A percentile compares a stretch with the other conserved stretches of the same genome.
Conservation (phyloP, 75 land plant genomes). For the Selaginella tamariscina region DNA sequence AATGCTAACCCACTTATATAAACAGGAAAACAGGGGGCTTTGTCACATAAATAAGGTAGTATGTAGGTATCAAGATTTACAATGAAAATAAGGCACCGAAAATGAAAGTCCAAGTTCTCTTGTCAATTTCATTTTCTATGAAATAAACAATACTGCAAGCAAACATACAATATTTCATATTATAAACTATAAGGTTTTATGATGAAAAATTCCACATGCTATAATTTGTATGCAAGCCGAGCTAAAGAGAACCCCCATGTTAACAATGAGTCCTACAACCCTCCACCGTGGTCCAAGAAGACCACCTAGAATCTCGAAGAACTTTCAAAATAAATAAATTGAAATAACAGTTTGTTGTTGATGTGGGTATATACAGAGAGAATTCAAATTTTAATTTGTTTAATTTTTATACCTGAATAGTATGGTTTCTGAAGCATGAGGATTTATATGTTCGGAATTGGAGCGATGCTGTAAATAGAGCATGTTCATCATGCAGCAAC, state of each 20-base stretch:
- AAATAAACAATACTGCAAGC: constrained; percentile 2
- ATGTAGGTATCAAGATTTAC: not conserved
- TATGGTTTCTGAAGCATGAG: not conserved
- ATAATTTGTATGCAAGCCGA: not conserved
- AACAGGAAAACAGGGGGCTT: no score
- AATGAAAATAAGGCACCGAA: not conserved
- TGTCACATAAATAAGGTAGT: no score
- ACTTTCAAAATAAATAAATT: not conserved
- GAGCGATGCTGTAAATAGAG: not conserved
- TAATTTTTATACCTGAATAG: constrained; percentile 8
- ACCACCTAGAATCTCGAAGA: not conserved
- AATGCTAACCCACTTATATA: no score
- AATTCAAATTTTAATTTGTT: not conserved
- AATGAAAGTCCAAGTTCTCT: not conserved
- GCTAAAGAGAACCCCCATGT: not conserved
- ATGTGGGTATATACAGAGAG: not conserved
- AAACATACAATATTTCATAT: not conserved
- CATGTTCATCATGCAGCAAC: not conserved
- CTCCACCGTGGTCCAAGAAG: constrained; percentile 5
- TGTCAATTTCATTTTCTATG: not conserved
- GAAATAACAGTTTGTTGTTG: no score
- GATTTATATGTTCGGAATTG: not conserved
- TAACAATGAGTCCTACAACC: not conserved
- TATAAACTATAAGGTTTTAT: not conserved
- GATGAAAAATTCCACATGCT: not conserved